A percentile compares a stretch with the other conserved stretches of the same genome.
These are phyloP conservation scores for Emmonsiellopsis sp. DNA, from an alignment of 2,329 filamentous ascomycete genomes.

Conservation along the genomic window DNA sequence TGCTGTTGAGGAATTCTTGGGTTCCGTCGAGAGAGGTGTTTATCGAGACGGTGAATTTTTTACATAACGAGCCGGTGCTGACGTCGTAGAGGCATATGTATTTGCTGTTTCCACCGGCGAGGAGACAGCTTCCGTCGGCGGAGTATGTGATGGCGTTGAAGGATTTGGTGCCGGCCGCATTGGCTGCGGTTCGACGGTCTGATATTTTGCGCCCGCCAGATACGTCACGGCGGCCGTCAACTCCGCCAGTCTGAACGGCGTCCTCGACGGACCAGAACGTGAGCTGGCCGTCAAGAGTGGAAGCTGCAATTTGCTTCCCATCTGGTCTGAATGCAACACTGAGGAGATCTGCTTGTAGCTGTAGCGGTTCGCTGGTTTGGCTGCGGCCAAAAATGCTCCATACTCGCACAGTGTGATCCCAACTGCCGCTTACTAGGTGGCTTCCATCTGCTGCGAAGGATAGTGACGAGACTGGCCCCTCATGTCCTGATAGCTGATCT, in stretches of 20 bases:
- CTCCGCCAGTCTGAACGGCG: constrained; percentile 71
- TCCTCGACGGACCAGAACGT: constrained; percentile 92
- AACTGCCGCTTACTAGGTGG: constrained; percentile 80
- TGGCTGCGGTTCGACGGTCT: constrained; percentile 85
- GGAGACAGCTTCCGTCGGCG: constrained; percentile 78
- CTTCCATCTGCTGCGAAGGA: constrained; percentile 82
- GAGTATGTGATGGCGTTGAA: constrained; percentile 87
- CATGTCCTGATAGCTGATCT: constrained; percentile 82
- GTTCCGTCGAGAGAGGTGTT: constrained; percentile 95
- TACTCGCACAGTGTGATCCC: constrained; percentile 90
- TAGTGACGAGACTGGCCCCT: constrained; percentile 82
- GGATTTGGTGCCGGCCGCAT: constrained; percentile 78
- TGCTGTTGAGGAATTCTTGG: constrained; percentile 94
- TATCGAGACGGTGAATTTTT: constrained; percentile 91
- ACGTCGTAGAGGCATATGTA: constrained; percentile 98
- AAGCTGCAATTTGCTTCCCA: constrained; percentile 81
- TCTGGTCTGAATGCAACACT: constrained; percentile 82
- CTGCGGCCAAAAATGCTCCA: constrained; percentile 94
- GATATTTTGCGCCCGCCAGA: constrained; percentile 84
- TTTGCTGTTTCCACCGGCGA: constrained; percentile 94
- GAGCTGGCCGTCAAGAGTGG: constrained; percentile 85
- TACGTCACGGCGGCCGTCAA: constrained; percentile 85
- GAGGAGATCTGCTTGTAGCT: constrained; percentile 84
- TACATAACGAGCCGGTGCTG: constrained; percentile 78
- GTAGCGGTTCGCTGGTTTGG: constrained; percentile 88